Base-by-base conservation (phyloP, 2,329 filamentous ascomycete genomes). In the Colletotrichum eremochloae region DNA sequence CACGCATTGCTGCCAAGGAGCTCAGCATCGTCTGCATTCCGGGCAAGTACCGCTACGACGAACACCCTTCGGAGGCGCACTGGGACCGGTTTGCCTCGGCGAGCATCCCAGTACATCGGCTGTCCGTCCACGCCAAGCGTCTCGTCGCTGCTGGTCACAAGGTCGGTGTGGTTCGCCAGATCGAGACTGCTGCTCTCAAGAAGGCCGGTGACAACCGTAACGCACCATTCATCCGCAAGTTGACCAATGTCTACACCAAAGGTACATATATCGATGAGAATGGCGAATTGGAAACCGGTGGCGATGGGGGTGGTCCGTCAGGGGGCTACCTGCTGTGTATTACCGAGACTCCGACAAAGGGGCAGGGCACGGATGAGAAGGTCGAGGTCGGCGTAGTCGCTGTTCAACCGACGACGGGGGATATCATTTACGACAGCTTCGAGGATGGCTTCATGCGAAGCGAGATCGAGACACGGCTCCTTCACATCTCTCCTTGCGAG, bases 381-480 rank as follows among this genome's bases (percentile, higher is more conserved):
- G 96, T 98, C 1, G 90, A 96, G 68, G 92, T 98, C 33, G 96
- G 96, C 1, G 90, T 99, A 70, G 87, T 99, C 31, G 96, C 96
- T 36, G 96, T 99, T 5, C 96, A 99, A 78, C 96, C 96, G 11
- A 93, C 94, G 1, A 99, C 96, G 0, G 96, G 96, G 68, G 96
- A 98, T 80, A 94, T 99, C 76, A 93, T 98, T 68, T 97, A 98
- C 77, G 96, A 99, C 78, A 91, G 92, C 71, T 99, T 99, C 77
- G 94, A 98, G 76, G 96, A 99, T 78, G 95, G 96, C 2, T 98
- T 98, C 83, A 97, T 99, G 96, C 89, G 96, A 61, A 95, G 92
- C 77, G 96, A 99, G 80, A 93, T 99, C 44, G 96, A 99, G 83
- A 99, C 96, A 0, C 87, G 96, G n/a, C 84, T 99, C 36, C 85